A percentile compares a stretch with the other conserved stretches of the same genome.
Evolutionary conservation across 2,329 filamentous ascomycete species (phyloP).

Genomic region (Domatiomyces catenatus): DNA sequence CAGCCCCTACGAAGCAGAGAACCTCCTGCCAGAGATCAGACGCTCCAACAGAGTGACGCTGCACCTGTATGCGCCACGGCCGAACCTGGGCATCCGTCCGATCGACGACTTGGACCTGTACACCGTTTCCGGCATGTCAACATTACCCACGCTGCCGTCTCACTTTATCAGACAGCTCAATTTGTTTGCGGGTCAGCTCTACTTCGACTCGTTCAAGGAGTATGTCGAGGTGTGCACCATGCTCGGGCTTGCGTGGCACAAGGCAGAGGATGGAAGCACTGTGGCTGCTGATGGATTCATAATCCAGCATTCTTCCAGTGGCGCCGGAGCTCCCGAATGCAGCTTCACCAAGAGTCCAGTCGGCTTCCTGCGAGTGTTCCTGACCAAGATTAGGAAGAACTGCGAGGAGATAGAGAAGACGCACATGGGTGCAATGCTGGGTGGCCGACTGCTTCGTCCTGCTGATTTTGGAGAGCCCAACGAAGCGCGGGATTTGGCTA

Average conservation of each 20-base stretch:
- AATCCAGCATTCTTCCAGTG: constrained; percentile 1
- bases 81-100: constrained; percentile 23
- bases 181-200: constrained; percentile 54
- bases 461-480: neutral
- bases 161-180: constrained; percentile 38
- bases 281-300: constrained; percentile 19
- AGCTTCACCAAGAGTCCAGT: constrained; percentile 28
- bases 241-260: constrained; percentile 2
- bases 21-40: constrained; percentile 30
- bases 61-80: constrained; percentile 38
- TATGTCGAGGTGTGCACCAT: constrained; percentile 29
- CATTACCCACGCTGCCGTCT: constrained; percentile 10
- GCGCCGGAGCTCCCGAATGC: constrained; percentile 6
- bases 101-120: constrained; percentile 36
- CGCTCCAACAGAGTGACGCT: constrained; percentile 25
- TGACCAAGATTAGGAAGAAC: constrained; percentile 22
- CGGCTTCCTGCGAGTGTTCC: constrained; percentile 25
- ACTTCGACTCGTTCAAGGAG: constrained; percentile 39
- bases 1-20: constrained; percentile 46
- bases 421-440: constrained; percentile 30
- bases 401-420: constrained; percentile 28
- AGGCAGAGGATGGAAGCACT: constrained; percentile 1
- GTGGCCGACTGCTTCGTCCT: constrained; percentile 15
- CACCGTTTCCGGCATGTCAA: constrained; percentile 20
- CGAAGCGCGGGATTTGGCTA: neutral